A percentile compares a stretch with the other conserved stretches of the same genome.
Conservation (phyloP, 73 alveolate genomes). For the Paramecium primaurelia region DNA sequence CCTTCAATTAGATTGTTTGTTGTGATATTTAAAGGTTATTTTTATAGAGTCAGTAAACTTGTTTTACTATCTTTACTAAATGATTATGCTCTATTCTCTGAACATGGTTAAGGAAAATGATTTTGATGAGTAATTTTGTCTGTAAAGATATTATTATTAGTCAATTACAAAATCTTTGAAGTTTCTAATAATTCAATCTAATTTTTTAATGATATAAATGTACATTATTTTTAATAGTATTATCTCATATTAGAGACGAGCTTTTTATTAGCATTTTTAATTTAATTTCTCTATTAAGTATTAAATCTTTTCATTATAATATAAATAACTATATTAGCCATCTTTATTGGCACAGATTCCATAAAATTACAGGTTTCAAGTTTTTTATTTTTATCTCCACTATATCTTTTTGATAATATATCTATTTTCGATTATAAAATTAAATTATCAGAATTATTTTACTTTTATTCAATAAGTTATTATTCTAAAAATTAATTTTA, state of each 20-base stretch:
- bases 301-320: background rate
- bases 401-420: background rate
- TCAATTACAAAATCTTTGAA: background rate
- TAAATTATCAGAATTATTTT: background rate
- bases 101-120: background rate
- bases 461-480: background rate
- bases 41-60: background rate
- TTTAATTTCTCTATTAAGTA: background rate
- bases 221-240: background rate
- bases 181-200: constrained; percentile 27
- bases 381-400: background rate
- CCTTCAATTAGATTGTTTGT: background rate
- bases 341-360: background rate
- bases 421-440: background rate
- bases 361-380: background rate
- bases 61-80: background rate
- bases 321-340: too few species aligned
- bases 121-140: background rate
- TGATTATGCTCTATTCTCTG: background rate
- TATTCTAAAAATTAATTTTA: background rate
- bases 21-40: background rate
- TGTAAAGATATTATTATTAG: background rate
- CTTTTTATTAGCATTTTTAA: background rate
- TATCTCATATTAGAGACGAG: background rate
- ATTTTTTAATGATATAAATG: too few species aligned